Base-by-base conservation (phyloP, 345 rosid genomes). In the Brassica juncea region DNA sequence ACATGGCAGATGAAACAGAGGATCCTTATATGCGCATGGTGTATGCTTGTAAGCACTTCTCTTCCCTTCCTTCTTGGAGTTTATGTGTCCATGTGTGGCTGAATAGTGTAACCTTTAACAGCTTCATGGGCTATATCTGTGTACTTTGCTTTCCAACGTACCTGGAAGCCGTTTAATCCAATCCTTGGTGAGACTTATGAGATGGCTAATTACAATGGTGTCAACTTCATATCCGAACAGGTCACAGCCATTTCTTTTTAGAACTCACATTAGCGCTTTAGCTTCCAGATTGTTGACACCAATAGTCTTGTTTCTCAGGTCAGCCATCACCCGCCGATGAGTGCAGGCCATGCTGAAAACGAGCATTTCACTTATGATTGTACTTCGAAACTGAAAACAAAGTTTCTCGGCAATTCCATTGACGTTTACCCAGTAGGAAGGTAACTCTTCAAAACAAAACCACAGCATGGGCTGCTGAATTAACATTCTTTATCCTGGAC, bases 91-190 rank as follows among this genome's bases (percentile, higher is more conserved):
- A 0, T 44, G 54, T 44, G 55, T 80, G 59, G n/a, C 71, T 80
- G 35, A 74, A 6, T 74, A 11, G 21, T 54, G 1, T 73, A 57
- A 37, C 16, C 9, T 28, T 35, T 68, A 75, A 86, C 94, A 95
- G 97, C 96, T 16, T 90, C 98, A 31, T 95, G 97, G 92, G 92
- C 93, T 74, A 88, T 91, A 82, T 93, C 99, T 71, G 93, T 95
- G 70, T 95, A 95, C 82, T 89, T 77, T 85, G 98, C 93, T 39
- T 87, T 47, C 72, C 93, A 88, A 86, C 90, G 99, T 71, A 89
- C 98, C 6, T 95, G 98, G 99, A 95, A 95, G 83, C 99, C 98
- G 5, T 95, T 95, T 81, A 95, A 95, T 86, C 99, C 99, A 68
- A 91, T 95, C 81, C 98, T 95, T 8, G 99, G 98, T 0, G 98